Conservation (phyloP, 2,329 filamentous ascomycete genomes). For the Botrytis paeoniae region DNA sequence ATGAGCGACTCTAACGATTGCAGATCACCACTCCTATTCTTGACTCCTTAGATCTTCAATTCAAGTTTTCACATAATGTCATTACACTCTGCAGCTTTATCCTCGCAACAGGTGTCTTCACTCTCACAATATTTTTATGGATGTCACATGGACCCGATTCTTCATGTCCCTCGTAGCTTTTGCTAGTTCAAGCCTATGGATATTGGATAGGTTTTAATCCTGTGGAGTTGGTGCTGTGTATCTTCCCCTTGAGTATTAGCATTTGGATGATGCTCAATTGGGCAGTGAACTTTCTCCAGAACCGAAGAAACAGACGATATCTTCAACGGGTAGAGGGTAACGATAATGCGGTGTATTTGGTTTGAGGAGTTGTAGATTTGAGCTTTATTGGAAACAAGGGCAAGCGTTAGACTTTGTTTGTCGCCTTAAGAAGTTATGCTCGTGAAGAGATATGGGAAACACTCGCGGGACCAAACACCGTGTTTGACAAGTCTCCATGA, state of each 20-base stretch:
- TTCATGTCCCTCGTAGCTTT: background rate
- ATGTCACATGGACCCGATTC: background rate
- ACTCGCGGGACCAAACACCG: background rate
- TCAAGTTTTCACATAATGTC: background rate
- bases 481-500: background rate
- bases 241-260: background rate
- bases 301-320: background rate
- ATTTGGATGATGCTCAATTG: background rate
- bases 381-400: background rate
- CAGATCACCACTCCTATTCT: background rate
- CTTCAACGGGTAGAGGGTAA: background rate
- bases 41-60: background rate
- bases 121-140: background rate
- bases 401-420: background rate
- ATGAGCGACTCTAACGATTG: background rate
- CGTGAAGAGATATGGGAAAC: too few relatives aligned
- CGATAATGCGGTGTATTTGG: background rate
- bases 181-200: background rate
- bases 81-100: background rate
- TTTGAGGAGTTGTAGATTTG: background rate
- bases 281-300: background rate
- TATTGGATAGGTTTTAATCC: background rate
- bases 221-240: constrained; percentile 3
- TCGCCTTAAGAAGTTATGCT: background rate
- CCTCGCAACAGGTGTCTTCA: background rate